Conservation (phyloP, 1,139 yeast genomes). For the Williopsis jadinii region DNA sequence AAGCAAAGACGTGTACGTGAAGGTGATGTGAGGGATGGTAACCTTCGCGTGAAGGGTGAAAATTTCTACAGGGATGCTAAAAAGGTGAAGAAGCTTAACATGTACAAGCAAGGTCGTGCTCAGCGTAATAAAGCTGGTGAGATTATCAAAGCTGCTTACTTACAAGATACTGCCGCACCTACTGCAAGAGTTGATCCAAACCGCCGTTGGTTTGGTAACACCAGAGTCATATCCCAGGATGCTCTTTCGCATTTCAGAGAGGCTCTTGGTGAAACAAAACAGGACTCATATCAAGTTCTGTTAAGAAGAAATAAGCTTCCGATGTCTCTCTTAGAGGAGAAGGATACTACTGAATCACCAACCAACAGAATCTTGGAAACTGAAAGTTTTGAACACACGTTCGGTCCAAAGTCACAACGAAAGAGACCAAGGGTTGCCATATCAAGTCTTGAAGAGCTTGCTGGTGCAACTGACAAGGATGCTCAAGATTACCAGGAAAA, state of each 20-base stretch:
- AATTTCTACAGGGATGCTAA: constrained; percentile 94
- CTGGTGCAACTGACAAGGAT: constrained; percentile 52
- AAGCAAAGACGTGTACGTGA: constrained; percentile 79
- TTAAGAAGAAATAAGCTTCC: constrained; percentile 89
- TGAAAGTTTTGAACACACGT: constrained; percentile 73
- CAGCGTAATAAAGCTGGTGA: constrained; percentile 84
- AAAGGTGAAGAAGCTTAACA: constrained; percentile 79
- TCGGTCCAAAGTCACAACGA: constrained; percentile 94
- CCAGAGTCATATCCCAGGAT: constrained; percentile 96
- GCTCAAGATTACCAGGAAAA: constrained; percentile 63
- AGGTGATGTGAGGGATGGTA: constrained; percentile 79
- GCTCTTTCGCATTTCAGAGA: constrained; percentile 91
- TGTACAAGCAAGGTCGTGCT: constrained; percentile 92
- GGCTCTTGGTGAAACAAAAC: constrained; percentile 82
- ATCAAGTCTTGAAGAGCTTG: constrained; percentile 76
- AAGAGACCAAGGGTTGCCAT: constrained; percentile 82
- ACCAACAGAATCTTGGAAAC: constrained; percentile 78
- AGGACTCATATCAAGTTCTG: constrained; percentile 83
- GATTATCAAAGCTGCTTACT: constrained; percentile 75
- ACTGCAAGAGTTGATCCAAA: constrained; percentile 94
- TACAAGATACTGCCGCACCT: constrained; percentile 85
- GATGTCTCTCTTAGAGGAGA: constrained; percentile 89
- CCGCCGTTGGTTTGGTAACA: constrained; percentile 95
- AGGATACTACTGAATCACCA: constrained; percentile 67
- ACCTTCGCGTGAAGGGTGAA: constrained; percentile 92